phyloP scores from a whole-genome alignment of 108 stramenopile species.

The Aureococcus anophagefferens region DNA sequence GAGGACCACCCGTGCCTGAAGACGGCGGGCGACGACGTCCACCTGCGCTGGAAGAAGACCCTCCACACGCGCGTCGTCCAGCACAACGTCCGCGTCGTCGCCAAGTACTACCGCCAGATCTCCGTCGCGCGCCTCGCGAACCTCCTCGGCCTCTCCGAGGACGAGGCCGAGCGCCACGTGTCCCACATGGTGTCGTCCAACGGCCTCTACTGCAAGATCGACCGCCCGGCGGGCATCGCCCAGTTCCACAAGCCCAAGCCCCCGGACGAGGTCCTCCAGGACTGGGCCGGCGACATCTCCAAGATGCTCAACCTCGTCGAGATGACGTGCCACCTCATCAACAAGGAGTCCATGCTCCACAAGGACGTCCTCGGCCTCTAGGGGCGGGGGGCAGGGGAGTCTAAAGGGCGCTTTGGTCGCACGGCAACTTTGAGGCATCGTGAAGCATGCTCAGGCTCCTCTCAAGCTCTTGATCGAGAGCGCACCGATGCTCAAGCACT shows the following conservation, averaged over 20 bases:
- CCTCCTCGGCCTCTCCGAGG: constrained; percentile 60
- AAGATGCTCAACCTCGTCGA: constrained; percentile 82
- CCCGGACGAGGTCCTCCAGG: constrained; percentile 72
- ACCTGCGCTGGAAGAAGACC: constrained; percentile 54
- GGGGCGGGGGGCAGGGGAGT: too few relatives aligned
- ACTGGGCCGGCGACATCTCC: constrained; percentile 86
- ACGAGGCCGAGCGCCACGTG: constrained; percentile 65
- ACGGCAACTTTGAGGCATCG: too few relatives aligned
- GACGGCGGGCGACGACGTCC: constrained; percentile 47
- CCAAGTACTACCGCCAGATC: constrained; percentile 82
- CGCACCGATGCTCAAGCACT: too few relatives aligned
- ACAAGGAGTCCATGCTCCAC: constrained; percentile 75
- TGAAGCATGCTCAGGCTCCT: too few relatives aligned
- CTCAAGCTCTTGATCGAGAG: too few relatives aligned
- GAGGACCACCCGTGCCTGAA: constrained; percentile 51
- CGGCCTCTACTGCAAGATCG: constrained; percentile 75
- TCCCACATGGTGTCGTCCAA: constrained; percentile 74
- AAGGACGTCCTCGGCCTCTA: constrained; percentile 1
- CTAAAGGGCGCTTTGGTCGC: too few relatives aligned
- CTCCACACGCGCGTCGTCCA: constrained; percentile 85
- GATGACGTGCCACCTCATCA: constrained; percentile 86
- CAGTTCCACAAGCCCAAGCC: constrained; percentile 58
- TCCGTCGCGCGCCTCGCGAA: constrained; percentile 70
- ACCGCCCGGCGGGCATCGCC: constrained; percentile 84
- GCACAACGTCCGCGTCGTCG: constrained; percentile 85